Conservation (phyloP, 768 basidiomycete genomes). For the Coprinellus aureogranulatus region DNA sequence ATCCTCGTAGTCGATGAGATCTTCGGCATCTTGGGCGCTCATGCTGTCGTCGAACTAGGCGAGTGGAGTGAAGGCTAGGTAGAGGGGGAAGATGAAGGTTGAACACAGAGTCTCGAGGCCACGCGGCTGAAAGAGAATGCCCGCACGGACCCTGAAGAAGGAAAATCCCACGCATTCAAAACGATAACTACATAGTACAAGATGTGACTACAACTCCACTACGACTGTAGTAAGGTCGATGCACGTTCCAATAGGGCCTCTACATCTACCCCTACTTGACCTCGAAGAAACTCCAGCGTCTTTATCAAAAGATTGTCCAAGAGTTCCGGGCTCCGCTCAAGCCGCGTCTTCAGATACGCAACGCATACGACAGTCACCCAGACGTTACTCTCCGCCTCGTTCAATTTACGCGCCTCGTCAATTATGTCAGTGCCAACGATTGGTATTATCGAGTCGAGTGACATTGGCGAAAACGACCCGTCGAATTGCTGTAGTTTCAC, state of each 20-base stretch:
- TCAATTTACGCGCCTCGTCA: conserved; percentile 25
- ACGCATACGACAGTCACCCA: conserved; percentile 52
- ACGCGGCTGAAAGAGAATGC: conserved; percentile 8
- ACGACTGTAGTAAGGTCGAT: neutral
- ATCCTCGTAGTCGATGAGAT: conserved; percentile 93
- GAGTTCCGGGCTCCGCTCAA: conserved; percentile 39
- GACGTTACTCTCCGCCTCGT: conserved; percentile 27
- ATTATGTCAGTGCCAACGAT: conserved; percentile 38
- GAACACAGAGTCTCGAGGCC: conserved; percentile 12
- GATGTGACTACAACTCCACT: neutral
- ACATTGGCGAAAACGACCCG: conserved; percentile 42
- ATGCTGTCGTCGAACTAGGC: conserved; percentile 37
- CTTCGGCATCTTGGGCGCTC: conserved; percentile 85
- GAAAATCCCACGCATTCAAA: too few species aligned
- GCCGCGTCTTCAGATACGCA: conserved; percentile 41
- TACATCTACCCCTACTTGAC: conserved; percentile 8
- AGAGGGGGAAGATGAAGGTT: conserved; percentile 20
- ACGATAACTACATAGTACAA: too few species aligned
- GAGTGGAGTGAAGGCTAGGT: conserved; percentile 25
- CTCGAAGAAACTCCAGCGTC: conserved; percentile 36
- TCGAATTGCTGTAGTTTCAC: conserved; percentile 41
- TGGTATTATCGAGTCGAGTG: conserved; percentile 24
- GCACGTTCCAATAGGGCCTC: conserved; percentile 18
- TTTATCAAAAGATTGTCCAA: conserved; percentile 42
- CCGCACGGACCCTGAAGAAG: conserved; percentile 42